Base-by-base conservation (phyloP, 2,329 filamentous ascomycete species). In the Mycocentrospora acerina region DNA sequence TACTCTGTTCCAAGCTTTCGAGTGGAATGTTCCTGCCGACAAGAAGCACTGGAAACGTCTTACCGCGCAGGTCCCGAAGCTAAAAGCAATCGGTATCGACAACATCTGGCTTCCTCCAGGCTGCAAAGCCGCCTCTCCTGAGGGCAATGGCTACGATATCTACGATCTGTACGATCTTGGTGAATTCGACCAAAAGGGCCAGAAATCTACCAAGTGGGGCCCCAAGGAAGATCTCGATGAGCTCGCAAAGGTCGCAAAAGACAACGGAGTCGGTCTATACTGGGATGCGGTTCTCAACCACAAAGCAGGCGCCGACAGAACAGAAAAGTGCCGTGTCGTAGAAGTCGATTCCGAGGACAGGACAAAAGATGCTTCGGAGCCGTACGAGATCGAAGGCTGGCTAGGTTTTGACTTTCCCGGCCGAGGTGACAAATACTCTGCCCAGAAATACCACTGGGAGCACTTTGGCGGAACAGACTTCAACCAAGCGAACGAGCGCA, bases 281-380 rank as follows among this genome's bases (percentile, higher is more conserved):
- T 88, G 82, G 74, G 85, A 88, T 60, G 80, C 82, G 2, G 83
- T 89, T 6, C 68, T 88, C 29, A 88, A 87, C 54, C 85, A 88
- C 60, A 86, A 85, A 60, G 82, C 83, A 3, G 83, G 77, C 2
- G 84, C 81, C 6, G 85, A 88, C 59, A 72, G 72, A 35, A 81
- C 76, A 17, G 84, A 88, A 59, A 75, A 76, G 37, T 83, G 77
- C 40, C 67, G 70, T 42, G 82, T 80, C 2, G 74, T 85, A 29
- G 81, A 83, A 60, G 84, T 88, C 16, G 77, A 88, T 56, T 36
- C 55, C n/a, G 48, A 64, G 24, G 78, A 86, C 57, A 76, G 83
- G 13, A 78, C 71, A 18, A 71, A 76, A 39, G 75, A 76, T 26
- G 68, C 78, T 4, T 75, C 72, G 3, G 71, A 77, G 4, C 73